A percentile compares a stretch with the other conserved stretches of the same genome.
Evolutionary conservation across 768 basidiomycete species (phyloP).

Genomic region (Galerina marginata): DNA sequence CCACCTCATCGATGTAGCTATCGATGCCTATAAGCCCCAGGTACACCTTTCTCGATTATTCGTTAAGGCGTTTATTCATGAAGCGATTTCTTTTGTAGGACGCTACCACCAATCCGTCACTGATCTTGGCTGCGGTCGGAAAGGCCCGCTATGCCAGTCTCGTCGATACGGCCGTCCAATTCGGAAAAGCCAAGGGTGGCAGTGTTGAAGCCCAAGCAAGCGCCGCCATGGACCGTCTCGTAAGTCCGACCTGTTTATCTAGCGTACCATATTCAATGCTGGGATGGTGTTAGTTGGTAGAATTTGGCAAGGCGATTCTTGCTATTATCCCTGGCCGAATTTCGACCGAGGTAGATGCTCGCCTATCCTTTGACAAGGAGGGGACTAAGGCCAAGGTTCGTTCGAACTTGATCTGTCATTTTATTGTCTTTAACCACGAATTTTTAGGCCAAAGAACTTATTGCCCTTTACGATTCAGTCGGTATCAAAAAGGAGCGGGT

Average conservation of each 20-base stretch:
- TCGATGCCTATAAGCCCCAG: conserved; percentile 96
- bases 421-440: conserved; percentile 16
- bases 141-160: conserved; percentile 85
- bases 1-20: conserved; percentile 57
- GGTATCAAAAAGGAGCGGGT: conserved; percentile 94
- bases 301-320: conserved; percentile 96
- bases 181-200: conserved; percentile 83
- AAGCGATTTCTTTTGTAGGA: conserved; percentile 3
- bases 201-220: conserved; percentile 76
- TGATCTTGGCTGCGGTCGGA: conserved; percentile 92
- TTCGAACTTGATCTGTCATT: background rate
- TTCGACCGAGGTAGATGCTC: conserved; percentile 98
- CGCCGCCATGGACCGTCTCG: conserved; percentile 87
- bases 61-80: background rate
- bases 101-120: conserved; percentile 86
- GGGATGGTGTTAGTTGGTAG: conserved; percentile 74
- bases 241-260: conserved; percentile 40
- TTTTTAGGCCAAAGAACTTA: conserved; percentile 78
- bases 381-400: conserved; percentile 85
- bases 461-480: conserved; percentile 91
- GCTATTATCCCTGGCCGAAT: conserved; percentile 97
- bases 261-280: background rate
- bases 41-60: conserved; percentile 36
- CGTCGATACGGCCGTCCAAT: conserved; percentile 75
- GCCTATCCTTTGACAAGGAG: conserved; percentile 95